Evolutionary conservation across 2,329 filamentous ascomycete genomes (phyloP).

Genomic region (Cyphellophora europaea): DNA sequence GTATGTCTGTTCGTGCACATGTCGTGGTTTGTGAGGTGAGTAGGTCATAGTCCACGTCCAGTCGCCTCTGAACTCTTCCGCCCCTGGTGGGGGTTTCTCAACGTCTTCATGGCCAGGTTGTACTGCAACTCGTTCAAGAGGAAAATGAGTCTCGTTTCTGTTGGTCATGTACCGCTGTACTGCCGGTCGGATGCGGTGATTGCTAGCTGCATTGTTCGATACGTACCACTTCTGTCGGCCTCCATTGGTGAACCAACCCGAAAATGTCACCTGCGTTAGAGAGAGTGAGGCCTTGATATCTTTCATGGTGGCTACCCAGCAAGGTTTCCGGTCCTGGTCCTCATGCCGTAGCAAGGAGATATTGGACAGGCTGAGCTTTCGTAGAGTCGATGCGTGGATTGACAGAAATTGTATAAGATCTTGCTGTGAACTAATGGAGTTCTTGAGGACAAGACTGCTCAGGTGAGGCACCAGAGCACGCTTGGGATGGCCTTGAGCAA

Average conservation of each 20-base stretch:
- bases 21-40: neutral
- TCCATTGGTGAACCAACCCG: slow-evolving; percentile 15
- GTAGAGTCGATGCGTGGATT: slow-evolving; percentile 11
- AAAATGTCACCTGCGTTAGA: slow-evolving; percentile 11
- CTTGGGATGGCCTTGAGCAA: slow-evolving; percentile 8
- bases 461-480: slow-evolving; percentile 9
- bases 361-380: slow-evolving; percentile 11
- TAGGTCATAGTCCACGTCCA: slow-evolving; percentile 17
- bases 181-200: slow-evolving; percentile 8
- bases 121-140: slow-evolving; percentile 14
- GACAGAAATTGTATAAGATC: slow-evolving; percentile 14
- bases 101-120: slow-evolving; percentile 14
- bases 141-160: slow-evolving; percentile 8
- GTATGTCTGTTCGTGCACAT: neutral
- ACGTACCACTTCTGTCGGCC: slow-evolving; percentile 17
- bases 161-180: slow-evolving; percentile 13
- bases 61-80: slow-evolving; percentile 14
- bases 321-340: slow-evolving; percentile 12
- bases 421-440: slow-evolving; percentile 12
- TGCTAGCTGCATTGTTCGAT: slow-evolving; percentile 9
- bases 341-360: slow-evolving; percentile 11
- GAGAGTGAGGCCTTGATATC: slow-evolving; percentile 10
- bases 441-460: slow-evolving; percentile 9
- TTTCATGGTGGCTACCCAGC: slow-evolving; percentile 14
- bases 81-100: slow-evolving; percentile 8